phyloP scores from a whole-genome alignment of 2,329 filamentous ascomycete species.

The Colletotrichum cuscutae region DNA sequence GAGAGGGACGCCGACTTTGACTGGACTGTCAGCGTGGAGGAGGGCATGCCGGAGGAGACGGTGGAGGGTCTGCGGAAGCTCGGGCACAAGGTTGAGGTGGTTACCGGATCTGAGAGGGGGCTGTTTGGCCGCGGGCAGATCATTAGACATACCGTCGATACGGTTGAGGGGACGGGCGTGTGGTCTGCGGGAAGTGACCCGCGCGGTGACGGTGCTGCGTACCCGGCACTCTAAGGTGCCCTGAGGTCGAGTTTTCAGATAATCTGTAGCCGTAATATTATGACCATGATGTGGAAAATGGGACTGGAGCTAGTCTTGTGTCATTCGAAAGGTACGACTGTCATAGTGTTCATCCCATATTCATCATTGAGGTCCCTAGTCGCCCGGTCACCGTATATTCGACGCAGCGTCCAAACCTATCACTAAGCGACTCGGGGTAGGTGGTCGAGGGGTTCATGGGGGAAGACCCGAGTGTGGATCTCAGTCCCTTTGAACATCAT shows the following conservation, averaged over 20 bases:
- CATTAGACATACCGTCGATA: conserved; percentile 80
- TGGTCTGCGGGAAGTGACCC: conserved; percentile 92
- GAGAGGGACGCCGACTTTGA: conserved; percentile 67
- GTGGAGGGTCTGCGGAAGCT: conserved; percentile 73
- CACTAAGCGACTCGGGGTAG: too few relatives aligned
- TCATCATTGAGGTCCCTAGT: background rate
- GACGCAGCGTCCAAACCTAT: too few relatives aligned
- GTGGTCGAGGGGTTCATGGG: too few relatives aligned
- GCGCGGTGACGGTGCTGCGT: conserved; percentile 82
- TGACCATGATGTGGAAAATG: background rate
- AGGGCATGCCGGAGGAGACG: conserved; percentile 78
- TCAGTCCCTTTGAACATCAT: too few relatives aligned
- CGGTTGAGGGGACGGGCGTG: conserved; percentile 72
- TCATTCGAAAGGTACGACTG: background rate
- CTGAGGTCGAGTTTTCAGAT: background rate
- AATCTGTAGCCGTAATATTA: background rate
- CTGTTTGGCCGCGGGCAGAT: conserved; percentile 90
- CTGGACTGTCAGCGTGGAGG: conserved; percentile 80
- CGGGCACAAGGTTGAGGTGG: conserved; percentile 78
- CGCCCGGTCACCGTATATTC: background rate
- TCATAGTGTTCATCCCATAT: background rate
- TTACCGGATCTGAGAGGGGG: conserved; percentile 72
- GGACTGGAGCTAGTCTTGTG: fast-evolving
- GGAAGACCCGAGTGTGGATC: too few relatives aligned
- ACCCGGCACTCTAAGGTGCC: conserved; percentile 51